These are phyloP conservation scores for Carex myosuroides DNA, from an alignment of 176 grass and related monocot species.

Conservation along the genomic window DNA sequence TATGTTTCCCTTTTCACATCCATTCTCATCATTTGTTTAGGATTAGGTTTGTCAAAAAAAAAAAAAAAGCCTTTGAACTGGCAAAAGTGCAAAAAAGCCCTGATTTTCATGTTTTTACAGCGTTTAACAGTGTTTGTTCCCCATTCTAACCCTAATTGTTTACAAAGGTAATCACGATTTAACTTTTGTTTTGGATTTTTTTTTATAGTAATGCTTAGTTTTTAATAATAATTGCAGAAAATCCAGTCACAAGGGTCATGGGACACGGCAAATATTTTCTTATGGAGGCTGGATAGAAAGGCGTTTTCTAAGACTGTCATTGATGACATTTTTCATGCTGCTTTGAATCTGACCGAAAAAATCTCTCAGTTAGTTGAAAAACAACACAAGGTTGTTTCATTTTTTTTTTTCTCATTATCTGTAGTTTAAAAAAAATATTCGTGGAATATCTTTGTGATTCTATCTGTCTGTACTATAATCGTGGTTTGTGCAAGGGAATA, in stretches of 20 bases:
- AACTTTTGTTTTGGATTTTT: not conserved
- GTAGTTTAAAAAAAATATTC: not conserved
- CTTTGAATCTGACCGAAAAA: constrained; percentile 61
- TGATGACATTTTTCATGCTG: constrained; percentile 55
- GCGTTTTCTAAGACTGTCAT: constrained; percentile 43
- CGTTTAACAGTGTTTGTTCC: constrained; percentile 18
- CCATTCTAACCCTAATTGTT: constrained; percentile 11
- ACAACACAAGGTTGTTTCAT: constrained; percentile 40
- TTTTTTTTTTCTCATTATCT: constrained; percentile 2
- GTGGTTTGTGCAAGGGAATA: not conserved
- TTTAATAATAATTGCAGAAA: constrained; percentile 42
- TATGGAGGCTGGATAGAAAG: constrained; percentile 53
- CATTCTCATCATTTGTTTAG: not conserved
- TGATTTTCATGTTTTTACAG: constrained; percentile 1
- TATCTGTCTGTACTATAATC: not conserved
- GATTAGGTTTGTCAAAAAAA: not conserved
- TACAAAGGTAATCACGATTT: not conserved
- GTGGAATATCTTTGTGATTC: not conserved
- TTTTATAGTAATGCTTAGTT: constrained; percentile 14
- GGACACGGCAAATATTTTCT: constrained; percentile 36
- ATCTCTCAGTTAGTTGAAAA: constrained; percentile 47
- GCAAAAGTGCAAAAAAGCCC: not conserved
- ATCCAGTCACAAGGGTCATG: constrained; percentile 26
- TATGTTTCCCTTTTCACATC: not conserved
- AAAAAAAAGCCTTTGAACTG: not conserved